These are phyloP conservation scores for Suillus brevipes DNA, from an alignment of 768 basidiomycete genomes.

Conservation along the genomic window DNA sequence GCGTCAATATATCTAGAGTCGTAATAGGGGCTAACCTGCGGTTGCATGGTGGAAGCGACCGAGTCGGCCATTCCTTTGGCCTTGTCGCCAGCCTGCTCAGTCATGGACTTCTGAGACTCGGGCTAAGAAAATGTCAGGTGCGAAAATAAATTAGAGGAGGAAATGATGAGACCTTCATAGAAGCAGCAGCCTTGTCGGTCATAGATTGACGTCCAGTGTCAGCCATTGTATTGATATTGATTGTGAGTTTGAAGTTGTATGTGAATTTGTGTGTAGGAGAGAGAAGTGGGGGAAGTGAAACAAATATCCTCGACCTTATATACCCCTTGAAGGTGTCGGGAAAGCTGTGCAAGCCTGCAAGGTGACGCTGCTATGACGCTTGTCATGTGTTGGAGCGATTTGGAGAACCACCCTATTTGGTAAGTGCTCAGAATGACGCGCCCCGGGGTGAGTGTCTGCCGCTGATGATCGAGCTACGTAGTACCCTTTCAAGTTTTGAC, in stretches of 20 bases:
- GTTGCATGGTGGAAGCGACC: slow-evolving; percentile 47
- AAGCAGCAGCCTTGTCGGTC: slow-evolving; percentile 54
- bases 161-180: slow-evolving; percentile 44
- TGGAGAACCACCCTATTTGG: slow-evolving; percentile 6
- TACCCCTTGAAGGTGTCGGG: slow-evolving; percentile 4
- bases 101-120: slow-evolving; percentile 56
- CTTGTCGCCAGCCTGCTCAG: slow-evolving; percentile 51
- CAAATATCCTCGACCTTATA: slow-evolving; percentile 6
- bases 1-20: background rate
- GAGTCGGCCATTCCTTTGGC: slow-evolving; percentile 51
- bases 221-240: slow-evolving; percentile 42
- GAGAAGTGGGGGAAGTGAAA: background rate
- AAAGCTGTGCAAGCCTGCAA: background rate
- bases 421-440: background rate
- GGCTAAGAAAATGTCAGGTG: slow-evolving; percentile 36
- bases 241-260: background rate
- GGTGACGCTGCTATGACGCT: slow-evolving; percentile 15
- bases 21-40: slow-evolving; percentile 35
- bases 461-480: no score
- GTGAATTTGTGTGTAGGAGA: background rate
- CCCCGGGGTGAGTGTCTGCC: no score
- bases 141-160: no score
- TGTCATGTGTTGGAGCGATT: background rate
- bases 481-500: no score
- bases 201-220: slow-evolving; percentile 57